Evolutionary conservation across 371 early-diverging fungal genomes (phyloP), one percentile per base, ranked within the genome.

Genomic region (Circinella umbellata): DNA sequence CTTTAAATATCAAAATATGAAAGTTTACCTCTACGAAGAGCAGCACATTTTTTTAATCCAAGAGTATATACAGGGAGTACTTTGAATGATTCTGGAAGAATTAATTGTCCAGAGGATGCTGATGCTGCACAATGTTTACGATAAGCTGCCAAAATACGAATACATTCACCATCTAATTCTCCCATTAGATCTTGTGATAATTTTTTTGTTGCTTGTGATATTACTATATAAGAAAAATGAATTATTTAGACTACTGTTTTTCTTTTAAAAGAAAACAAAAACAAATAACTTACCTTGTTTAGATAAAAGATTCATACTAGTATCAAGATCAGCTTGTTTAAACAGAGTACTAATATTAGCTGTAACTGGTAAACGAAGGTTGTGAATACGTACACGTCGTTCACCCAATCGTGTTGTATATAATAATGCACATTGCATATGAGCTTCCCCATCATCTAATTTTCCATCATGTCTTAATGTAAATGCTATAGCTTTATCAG

Each of bases 81-180:
- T 80, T 99, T 99, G 83, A 93, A 96, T 0, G 95, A 89, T 76
- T 99, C 99, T 14, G 99, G 98, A 59, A 99, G 81, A 66, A 99
- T 97, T 8, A 99, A 87, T 83, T 98, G 98, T 35, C 97, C 97
- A 8, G 96, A 89, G 3, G 95, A 88, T 13, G 94, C 93, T 6
- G 92, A 86, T 5, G 94, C 82, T 13, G 98, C 97, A 72, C 96
- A 96, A 77, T 96, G 90, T 64, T 91, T 92, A 60, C 99, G 93
- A 74, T 99, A 99, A 0, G 97, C 89, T 18, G 95, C 86, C 59
- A 98, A 79, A 61, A 97, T 90, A 73, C 93, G 90, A 63, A 94
- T 93, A 75, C 97, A 96, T 42, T 63, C 67, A 11, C 68, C 68
- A 36, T 75, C 75, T 11, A 75, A 37, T 7, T 68, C 38, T 6